These are phyloP conservation scores for Kodamaea neixiangensis DNA, from an alignment of 805 yeast species.

Conservation along the genomic window DNA sequence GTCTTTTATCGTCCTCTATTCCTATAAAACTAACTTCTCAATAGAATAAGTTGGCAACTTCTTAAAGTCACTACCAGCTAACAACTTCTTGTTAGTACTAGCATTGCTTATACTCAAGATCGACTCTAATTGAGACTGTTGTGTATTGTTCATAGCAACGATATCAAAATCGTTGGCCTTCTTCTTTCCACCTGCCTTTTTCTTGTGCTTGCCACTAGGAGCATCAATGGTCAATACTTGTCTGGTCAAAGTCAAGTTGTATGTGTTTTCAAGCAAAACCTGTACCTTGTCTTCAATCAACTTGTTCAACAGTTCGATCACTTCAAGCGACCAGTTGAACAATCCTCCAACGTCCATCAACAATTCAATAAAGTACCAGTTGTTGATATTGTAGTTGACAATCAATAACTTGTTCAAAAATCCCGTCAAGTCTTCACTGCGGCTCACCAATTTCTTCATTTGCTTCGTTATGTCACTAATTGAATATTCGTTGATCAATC, in stretches of 20 bases:
- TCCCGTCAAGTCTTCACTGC: constrained; percentile 36
- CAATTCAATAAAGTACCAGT: constrained; percentile 62
- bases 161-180: constrained; percentile 28
- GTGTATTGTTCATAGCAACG: constrained; percentile 17
- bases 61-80: constrained; percentile 28
- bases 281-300: constrained; percentile 51
- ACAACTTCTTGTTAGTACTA: constrained; percentile 27
- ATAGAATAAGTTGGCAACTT: constrained; percentile 57
- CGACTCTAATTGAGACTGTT: constrained; percentile 33
- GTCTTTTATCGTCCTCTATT: too few species aligned
- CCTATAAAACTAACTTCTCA: constrained; percentile 47
- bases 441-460: constrained; percentile 36
- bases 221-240: constrained; percentile 39
- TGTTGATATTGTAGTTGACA: constrained; percentile 49
- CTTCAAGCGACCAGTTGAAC: constrained; percentile 59
- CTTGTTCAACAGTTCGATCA: constrained; percentile 45
- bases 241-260: constrained; percentile 47
- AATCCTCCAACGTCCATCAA: constrained; percentile 75
- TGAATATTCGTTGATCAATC: constrained; percentile 68
- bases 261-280: constrained; percentile 42
- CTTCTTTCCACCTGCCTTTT: constrained; percentile 20
- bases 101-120: constrained; percentile 33
- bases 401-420: constrained; percentile 31
- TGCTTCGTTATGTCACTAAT: constrained; percentile 56
- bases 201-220: constrained; percentile 24